phyloP scores from a whole-genome alignment of 2,329 filamentous ascomycete species.

The Pseudogymnoascus sp. region DNA sequence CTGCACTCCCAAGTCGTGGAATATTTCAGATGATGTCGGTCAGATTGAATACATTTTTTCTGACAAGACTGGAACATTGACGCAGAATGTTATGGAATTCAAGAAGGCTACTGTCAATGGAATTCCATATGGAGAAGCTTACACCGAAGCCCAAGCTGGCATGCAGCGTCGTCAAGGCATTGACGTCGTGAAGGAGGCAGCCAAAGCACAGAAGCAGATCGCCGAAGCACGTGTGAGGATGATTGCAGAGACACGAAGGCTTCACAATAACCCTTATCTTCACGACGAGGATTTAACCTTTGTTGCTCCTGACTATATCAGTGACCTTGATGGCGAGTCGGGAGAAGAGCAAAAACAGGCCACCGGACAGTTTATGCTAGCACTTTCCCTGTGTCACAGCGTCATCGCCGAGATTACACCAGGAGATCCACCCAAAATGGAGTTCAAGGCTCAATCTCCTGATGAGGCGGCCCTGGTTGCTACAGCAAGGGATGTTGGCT shows the following conservation, averaged over 20 bases:
- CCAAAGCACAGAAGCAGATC: slow-evolving; percentile 68
- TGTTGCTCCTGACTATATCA: slow-evolving; percentile 80
- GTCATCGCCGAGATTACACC: slow-evolving; percentile 87
- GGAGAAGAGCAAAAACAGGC: slow-evolving; percentile 69
- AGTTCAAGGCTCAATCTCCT: slow-evolving; percentile 95
- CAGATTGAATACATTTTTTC: slow-evolving; percentile 99
- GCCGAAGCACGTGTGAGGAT: slow-evolving; percentile 68
- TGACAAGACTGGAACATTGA: slow-evolving; percentile 85
- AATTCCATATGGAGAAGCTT: slow-evolving; percentile 93
- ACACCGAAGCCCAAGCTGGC: slow-evolving; percentile 92
- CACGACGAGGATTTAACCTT: slow-evolving; percentile 88
- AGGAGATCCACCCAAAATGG: slow-evolving; percentile 82
- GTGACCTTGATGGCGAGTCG: slow-evolving; percentile 71
- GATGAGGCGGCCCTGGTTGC: slow-evolving; percentile 92
- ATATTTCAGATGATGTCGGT: slow-evolving; percentile 94
- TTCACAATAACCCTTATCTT: slow-evolving; percentile 86
- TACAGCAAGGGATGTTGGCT: slow-evolving; percentile 91
- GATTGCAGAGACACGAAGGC: slow-evolving; percentile 62
- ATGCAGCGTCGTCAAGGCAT: slow-evolving; percentile 90
- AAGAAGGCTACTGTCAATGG: slow-evolving; percentile 97
- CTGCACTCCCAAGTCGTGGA: slow-evolving; percentile 97
- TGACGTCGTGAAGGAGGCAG: slow-evolving; percentile 74
- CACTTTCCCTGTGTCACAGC: slow-evolving; percentile 89
- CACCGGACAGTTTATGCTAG: slow-evolving; percentile 88
- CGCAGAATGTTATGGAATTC: slow-evolving; percentile 97